phyloP scores from a whole-genome alignment of 768 basidiomycete species.

The Mycena maculata region DNA sequence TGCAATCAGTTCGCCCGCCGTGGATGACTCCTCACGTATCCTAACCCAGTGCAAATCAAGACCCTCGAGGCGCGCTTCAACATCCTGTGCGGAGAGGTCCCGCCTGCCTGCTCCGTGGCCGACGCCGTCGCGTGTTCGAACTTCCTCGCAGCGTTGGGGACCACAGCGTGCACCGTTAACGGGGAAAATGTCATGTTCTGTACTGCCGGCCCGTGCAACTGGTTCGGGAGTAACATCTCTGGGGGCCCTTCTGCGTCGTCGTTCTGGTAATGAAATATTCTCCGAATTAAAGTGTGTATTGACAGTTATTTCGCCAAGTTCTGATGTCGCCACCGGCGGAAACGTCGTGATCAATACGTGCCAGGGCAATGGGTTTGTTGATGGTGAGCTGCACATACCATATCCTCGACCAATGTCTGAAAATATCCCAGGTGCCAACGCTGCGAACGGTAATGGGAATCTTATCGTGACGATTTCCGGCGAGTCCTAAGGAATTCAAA shows the following conservation, averaged over 20 bases:
- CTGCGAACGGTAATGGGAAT: not conserved
- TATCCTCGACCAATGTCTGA: not conserved
- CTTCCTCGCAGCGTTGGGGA: not conserved
- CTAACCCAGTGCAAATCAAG: too few relatives aligned
- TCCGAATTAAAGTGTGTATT: not conserved
- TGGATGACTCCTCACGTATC: not conserved
- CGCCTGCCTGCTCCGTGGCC: not conserved
- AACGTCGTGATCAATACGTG: not conserved
- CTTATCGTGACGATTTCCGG: slow-evolving; percentile 5
- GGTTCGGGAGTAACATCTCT: slow-evolving; percentile 1
- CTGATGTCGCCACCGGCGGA: slow-evolving; percentile 5
- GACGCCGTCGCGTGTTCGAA: not conserved
- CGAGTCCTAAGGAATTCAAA: too few relatives aligned
- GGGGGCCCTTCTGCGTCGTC: slow-evolving; percentile 6
- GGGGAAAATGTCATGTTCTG: not conserved
- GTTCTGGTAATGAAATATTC: not conserved
- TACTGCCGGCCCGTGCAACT: not conserved
- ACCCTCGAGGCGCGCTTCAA: too few relatives aligned
- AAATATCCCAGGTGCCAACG: not conserved
- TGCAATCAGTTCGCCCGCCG: not conserved
- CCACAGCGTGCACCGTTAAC: not conserved
- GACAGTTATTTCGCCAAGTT: not conserved
- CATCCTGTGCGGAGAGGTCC: too few relatives aligned
- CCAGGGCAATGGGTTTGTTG: slow-evolving; percentile 3
- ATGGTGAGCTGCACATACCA: not conserved